Evolutionary conservation across 345 rosid genomes (phyloP).

Genomic region (Dipteronia dyeriana): DNA sequence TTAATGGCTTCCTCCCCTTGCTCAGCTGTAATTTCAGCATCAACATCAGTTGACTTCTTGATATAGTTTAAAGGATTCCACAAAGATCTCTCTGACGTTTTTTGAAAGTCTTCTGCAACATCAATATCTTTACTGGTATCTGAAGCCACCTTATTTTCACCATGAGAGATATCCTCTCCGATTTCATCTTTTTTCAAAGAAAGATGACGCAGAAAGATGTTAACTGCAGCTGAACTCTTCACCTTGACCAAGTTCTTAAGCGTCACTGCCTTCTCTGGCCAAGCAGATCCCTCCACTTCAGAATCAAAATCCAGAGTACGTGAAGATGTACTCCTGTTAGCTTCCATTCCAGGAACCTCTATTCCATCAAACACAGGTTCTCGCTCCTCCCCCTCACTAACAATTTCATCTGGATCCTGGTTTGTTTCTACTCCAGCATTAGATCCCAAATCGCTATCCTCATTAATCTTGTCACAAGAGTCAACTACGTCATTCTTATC

Average conservation of each 20-base stretch:
- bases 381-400: conserved; percentile 34
- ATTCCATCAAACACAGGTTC: conserved; percentile 56
- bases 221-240: conserved; percentile 67
- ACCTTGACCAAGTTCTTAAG: conserved; percentile 65
- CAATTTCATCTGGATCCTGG: conserved; percentile 30
- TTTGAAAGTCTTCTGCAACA: conserved; percentile 36
- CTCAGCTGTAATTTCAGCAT: conserved; percentile 34
- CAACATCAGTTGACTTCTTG: conserved; percentile 48
- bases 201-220: conserved; percentile 51
- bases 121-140: conserved; percentile 36
- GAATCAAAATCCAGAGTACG: conserved; percentile 36
- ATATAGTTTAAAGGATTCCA: conserved; percentile 77
- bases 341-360: conserved; percentile 50
- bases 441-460: conserved; percentile 22
- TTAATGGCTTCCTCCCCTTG: conserved; percentile 27
- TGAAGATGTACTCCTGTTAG: conserved; percentile 30
- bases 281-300: conserved; percentile 42
- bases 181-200: conserved; percentile 46
- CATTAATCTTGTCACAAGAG: conserved; percentile 21
- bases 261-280: conserved; percentile 74
- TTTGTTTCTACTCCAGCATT: conserved; percentile 31
- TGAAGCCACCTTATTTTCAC: conserved; percentile 30
- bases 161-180: conserved; percentile 25
- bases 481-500: conserved; percentile 24
- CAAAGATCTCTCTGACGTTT: conserved; percentile 39